A percentile compares a stretch with the other conserved stretches of the same genome.
phyloP scores from a whole-genome alignment of 2,329 filamentous ascomycete species.

The Penicillium brevicompactum region DNA sequence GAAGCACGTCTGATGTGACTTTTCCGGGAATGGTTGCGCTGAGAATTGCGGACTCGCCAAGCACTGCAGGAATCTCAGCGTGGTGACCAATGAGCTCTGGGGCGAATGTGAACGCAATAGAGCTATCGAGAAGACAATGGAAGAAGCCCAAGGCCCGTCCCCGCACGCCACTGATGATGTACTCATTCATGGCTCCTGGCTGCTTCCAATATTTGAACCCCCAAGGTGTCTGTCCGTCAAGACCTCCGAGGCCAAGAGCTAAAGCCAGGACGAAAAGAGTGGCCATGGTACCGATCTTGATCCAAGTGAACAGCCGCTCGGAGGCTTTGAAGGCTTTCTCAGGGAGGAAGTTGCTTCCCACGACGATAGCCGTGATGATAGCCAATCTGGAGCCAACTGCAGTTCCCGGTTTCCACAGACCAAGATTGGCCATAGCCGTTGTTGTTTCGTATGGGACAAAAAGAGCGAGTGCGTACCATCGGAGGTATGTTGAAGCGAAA shows the following conservation, averaged over 20 bases:
- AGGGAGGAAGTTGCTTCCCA: conserved; percentile 51
- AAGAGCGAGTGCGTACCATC: conserved; percentile 50
- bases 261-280: conserved; percentile 53
- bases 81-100: conserved; percentile 58
- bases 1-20: conserved; percentile 57
- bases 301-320: conserved; percentile 51
- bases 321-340: conserved; percentile 52
- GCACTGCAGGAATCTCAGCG: conserved; percentile 40
- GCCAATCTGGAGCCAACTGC: conserved; percentile 49
- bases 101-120: conserved; percentile 56
- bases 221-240: conserved; percentile 49
- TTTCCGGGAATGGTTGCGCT: conserved; percentile 54
- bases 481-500: conserved; percentile 44
- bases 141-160: conserved; percentile 55
- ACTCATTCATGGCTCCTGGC: conserved; percentile 52
- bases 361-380: conserved; percentile 60
- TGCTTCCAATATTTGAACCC: conserved; percentile 54
- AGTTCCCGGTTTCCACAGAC: conserved; percentile 55
- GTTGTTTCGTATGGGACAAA: conserved; percentile 62
- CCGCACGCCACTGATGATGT: conserved; percentile 46
- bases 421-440: conserved; percentile 65
- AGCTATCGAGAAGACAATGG: conserved; percentile 52
- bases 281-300: conserved; percentile 53
- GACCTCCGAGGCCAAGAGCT: conserved; percentile 55
- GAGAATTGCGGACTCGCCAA: neutral